A percentile compares a stretch with the other conserved stretches of the same genome.
Evolutionary conservation across 2,329 filamentous ascomycete species (phyloP).

Genomic region (Sporothrix phasma): DNA sequence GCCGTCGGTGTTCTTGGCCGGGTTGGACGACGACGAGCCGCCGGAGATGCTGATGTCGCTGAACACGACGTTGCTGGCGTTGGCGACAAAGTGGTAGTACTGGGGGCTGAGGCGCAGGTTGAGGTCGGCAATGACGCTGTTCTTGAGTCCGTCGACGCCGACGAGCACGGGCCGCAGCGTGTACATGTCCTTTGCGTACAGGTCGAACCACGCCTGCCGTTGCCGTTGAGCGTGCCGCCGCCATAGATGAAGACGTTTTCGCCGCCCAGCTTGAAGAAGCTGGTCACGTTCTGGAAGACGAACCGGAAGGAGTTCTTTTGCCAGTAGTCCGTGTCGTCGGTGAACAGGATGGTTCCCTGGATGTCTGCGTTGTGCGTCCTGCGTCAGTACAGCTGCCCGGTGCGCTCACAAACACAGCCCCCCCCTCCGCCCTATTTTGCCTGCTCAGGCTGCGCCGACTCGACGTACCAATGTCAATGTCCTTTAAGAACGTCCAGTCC

Average conservation of each 20-base stretch:
- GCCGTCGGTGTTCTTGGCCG: conserved; percentile 56
- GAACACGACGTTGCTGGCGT: conserved; percentile 51
- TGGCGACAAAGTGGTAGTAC: conserved; percentile 54
- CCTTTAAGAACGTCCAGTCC: conserved; percentile 44
- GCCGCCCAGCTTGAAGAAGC: conserved; percentile 58
- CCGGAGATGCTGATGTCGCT: conserved; percentile 51
- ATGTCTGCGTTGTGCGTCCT: no score
- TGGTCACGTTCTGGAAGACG: conserved; percentile 54
- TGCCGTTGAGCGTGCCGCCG: conserved; percentile 44
- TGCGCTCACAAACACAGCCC: no score
- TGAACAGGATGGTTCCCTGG: conserved; percentile 43
- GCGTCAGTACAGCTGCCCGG: no score
- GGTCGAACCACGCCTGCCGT: conserved; percentile 57
- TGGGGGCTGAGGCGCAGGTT: conserved; percentile 45
- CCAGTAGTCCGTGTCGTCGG: conserved; percentile 58
- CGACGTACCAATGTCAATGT: conserved; percentile 37
- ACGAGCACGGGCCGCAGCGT: conserved; percentile 52
- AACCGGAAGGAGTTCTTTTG: conserved; percentile 52
- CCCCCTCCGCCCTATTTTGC: no score
- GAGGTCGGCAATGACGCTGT: conserved; percentile 46
- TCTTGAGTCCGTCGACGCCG: conserved; percentile 47
- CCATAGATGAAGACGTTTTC: conserved; percentile 58
- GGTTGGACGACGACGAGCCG: conserved; percentile 38
- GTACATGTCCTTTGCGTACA: conserved; percentile 47
- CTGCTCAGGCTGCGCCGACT: neutral